A percentile compares a stretch with the other conserved stretches of the same genome.
These are phyloP conservation scores for Verticillium klebahnii DNA, from an alignment of 2,329 filamentous ascomycete species.

Conservation along the genomic window DNA sequence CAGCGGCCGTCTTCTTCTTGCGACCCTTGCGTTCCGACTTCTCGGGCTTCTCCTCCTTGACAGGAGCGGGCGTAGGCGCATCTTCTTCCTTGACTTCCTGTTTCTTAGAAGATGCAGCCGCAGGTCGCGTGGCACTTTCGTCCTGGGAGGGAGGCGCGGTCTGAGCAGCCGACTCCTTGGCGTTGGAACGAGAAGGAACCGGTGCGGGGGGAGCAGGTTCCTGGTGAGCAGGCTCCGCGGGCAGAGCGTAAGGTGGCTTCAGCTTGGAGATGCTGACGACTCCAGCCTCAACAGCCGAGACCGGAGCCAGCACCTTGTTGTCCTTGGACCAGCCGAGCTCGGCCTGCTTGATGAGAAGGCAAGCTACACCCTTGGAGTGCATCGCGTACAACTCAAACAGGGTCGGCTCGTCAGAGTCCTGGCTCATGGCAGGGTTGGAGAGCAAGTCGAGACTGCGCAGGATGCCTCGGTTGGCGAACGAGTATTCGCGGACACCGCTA, in stretches of 20 bases:
- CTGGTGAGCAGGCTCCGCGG: conserved; percentile 37
- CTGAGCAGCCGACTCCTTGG: conserved; percentile 30
- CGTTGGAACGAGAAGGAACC: conserved; percentile 21
- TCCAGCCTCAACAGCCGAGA: conserved; percentile 71
- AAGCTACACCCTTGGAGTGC: conserved; percentile 96
- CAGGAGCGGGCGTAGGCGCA: conserved; percentile 25
- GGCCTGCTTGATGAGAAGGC: conserved; percentile 76
- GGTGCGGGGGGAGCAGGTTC: conserved; percentile 23
- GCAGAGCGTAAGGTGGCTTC: conserved; percentile 43
- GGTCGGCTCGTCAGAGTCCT: conserved; percentile 63
- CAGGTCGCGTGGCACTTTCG: conserved; percentile 24
- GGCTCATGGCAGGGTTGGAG: conserved; percentile 60
- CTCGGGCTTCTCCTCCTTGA: conserved; percentile 37
- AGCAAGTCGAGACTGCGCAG: conserved; percentile 89
- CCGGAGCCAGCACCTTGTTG: conserved; percentile 76
- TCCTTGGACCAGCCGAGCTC: conserved; percentile 91
- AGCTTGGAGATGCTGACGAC: conserved; percentile 72
- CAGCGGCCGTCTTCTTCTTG: conserved; percentile 63
- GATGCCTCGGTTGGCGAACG: conserved; percentile 79
- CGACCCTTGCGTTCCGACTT: conserved; percentile 57
- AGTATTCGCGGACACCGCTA: conserved; percentile 94
- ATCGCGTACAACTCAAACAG: conserved; percentile 95
- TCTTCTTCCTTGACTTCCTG: conserved; percentile 45
- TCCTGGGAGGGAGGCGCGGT: conserved; percentile 21
- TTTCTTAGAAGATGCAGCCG: conserved; percentile 33